phyloP scores from a whole-genome alignment of 257 asterid genomes.

The Solanum ahanhuiri region DNA sequence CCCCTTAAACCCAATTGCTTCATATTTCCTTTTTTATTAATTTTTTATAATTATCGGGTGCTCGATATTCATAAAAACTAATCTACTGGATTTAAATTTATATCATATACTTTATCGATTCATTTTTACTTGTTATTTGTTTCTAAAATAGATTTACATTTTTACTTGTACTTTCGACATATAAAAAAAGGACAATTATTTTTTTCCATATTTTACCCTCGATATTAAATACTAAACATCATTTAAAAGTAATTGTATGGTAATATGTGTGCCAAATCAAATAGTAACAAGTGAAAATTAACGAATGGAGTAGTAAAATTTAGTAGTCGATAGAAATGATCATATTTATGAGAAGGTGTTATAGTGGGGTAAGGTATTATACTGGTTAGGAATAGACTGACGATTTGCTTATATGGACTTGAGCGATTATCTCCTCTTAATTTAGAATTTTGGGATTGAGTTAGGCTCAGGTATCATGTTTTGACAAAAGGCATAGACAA shows the following conservation, averaged over 20 bases:
- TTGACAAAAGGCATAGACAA: background rate
- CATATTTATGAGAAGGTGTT: background rate
- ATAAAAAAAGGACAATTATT: too few species aligned
- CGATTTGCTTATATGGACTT: background rate
- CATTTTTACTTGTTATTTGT: too few species aligned
- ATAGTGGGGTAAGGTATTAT: background rate
- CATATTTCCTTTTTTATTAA: background rate
- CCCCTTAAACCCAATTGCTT: background rate
- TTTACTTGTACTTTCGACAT: background rate
- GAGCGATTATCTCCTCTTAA: background rate
- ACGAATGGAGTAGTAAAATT: background rate
- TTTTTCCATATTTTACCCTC: too few species aligned
- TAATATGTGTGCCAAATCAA: background rate
- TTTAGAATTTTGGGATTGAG: too few species aligned
- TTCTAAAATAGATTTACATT: too few species aligned
- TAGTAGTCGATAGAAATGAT: background rate
- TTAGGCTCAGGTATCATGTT: rapidly evolving
- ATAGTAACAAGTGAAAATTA: too few species aligned
- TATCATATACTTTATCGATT: background rate
- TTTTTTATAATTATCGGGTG: background rate
- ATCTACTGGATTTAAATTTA: background rate
- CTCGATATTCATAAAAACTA: background rate
- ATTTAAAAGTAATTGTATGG: too few species aligned
- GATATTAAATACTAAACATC: background rate
- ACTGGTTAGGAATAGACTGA: background rate